Evolutionary conservation across 106 monocot genomes (phyloP).

Genomic region (Phalaenopsis aphrodite): DNA sequence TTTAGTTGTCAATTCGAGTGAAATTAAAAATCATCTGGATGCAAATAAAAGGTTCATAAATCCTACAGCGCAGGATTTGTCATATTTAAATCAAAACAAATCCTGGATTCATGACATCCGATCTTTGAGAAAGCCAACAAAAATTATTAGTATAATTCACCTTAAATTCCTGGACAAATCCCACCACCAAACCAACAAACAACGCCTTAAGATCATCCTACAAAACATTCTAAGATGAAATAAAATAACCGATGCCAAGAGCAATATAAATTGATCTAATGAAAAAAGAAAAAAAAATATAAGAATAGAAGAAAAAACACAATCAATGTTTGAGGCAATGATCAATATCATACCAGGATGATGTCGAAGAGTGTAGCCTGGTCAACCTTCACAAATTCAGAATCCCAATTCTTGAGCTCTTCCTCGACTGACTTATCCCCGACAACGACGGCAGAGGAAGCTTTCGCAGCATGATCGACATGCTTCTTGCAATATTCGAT

Average conservation of each 20-base stretch:
- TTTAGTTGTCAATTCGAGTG: no score
- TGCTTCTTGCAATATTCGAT: slow-evolving; percentile 17
- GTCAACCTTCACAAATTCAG: slow-evolving; percentile 19
- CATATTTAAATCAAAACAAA: no score
- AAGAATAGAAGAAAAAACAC: no score
- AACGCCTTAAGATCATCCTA: no score
- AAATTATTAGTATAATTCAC: no score
- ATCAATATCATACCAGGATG: slow-evolving; percentile 11
- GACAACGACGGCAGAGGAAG: not conserved
- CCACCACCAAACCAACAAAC: no score
- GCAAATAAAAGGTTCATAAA: no score
- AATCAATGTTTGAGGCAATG: not conserved
- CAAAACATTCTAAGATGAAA: not conserved
- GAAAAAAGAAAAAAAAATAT: not conserved
- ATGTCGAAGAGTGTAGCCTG: slow-evolving; percentile 18
- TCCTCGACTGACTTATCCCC: slow-evolving; percentile 8
- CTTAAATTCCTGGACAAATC: no score
- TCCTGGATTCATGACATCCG: no score
- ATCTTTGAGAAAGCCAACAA: no score
- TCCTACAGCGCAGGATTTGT: no score
- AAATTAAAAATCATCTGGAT: no score
- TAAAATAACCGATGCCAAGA: not conserved
- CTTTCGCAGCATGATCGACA: slow-evolving; percentile 9
- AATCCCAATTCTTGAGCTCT: slow-evolving; percentile 15
- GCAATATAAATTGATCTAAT: not conserved